Evolutionary conservation across 83 land plant species (phyloP).

Genomic region (Thuja plicata): DNA sequence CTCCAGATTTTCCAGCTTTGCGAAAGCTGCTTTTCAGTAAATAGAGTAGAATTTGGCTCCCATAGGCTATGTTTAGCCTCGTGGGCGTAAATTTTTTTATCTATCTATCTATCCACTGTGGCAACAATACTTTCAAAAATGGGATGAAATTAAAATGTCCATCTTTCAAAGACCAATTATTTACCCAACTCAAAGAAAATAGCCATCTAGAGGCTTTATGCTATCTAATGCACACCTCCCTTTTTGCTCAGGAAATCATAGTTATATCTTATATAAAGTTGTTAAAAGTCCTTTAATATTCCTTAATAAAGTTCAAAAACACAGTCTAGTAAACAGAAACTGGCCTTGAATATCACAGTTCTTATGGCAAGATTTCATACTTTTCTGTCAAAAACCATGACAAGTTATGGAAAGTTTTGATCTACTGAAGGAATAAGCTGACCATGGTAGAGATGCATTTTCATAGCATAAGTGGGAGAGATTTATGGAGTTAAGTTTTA

Average conservation of each 20-base stretch:
- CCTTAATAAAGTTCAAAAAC: no score
- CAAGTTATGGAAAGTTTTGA: no score
- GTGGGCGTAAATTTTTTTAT: no score
- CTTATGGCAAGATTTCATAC: no score
- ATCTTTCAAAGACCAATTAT: background rate
- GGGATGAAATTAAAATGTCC: background rate
- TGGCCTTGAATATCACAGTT: no score
- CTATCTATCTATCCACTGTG: background rate
- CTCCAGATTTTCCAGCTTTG: conserved; percentile 76
- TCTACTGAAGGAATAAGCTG: no score
- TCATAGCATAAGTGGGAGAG: background rate
- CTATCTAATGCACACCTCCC: background rate
- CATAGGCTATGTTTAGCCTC: no score
- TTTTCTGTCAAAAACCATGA: no score
- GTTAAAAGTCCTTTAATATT: background rate
- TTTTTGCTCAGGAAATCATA: no score
- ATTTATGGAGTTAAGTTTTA: background rate
- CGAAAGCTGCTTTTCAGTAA: conserved; percentile 56
- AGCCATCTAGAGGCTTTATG: background rate
- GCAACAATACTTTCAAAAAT: background rate
- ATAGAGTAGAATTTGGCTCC: background rate
- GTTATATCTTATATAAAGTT: no score
- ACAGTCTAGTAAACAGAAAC: no score
- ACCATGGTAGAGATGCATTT: background rate
- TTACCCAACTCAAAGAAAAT: background rate